phyloP scores from a whole-genome alignment of 352 stramenopile species.

The Aphanomyces stellatus region DNA sequence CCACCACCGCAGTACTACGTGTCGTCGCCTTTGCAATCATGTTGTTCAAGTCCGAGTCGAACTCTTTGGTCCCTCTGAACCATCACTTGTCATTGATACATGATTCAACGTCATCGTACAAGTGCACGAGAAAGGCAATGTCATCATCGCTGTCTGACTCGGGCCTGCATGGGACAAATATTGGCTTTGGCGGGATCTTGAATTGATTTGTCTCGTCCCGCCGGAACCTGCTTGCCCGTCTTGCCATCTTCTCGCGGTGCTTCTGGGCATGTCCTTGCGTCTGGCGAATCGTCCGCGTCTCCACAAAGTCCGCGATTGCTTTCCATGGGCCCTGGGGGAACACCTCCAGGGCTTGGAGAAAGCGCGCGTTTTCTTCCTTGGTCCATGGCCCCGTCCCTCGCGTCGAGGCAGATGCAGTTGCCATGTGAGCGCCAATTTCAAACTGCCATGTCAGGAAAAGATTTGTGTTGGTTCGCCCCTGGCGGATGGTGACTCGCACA shows the following conservation, averaged over 20 bases:
- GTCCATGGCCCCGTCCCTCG: neutral
- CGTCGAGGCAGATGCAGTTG: neutral
- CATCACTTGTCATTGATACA: no score
- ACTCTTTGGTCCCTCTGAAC: no score
- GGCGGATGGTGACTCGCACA: no score
- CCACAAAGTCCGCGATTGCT: constrained; percentile 54
- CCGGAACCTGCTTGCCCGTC: constrained; percentile 15
- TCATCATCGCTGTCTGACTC: neutral
- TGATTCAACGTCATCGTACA: neutral
- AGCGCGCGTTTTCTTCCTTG: constrained; percentile 31
- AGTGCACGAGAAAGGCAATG: neutral
- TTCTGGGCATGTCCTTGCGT: constrained; percentile 52
- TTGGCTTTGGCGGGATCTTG: no score
- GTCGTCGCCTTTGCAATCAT: no score
- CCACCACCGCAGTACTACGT: no score
- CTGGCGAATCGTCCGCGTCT: constrained; percentile 50
- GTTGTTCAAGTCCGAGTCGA: no score
- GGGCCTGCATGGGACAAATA: no score
- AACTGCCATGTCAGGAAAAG: no score
- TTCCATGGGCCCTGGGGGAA: constrained; percentile 60
- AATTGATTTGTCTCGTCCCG: neutral
- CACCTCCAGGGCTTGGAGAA: constrained; percentile 43
- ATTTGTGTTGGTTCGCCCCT: no score
- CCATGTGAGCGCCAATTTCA: no score
- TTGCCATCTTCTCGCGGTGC: constrained; percentile 53